Evolutionary conservation across 1,284 basidiomycete genomes (phyloP).

Genomic region (Cryptococcus wingfieldii): DNA sequence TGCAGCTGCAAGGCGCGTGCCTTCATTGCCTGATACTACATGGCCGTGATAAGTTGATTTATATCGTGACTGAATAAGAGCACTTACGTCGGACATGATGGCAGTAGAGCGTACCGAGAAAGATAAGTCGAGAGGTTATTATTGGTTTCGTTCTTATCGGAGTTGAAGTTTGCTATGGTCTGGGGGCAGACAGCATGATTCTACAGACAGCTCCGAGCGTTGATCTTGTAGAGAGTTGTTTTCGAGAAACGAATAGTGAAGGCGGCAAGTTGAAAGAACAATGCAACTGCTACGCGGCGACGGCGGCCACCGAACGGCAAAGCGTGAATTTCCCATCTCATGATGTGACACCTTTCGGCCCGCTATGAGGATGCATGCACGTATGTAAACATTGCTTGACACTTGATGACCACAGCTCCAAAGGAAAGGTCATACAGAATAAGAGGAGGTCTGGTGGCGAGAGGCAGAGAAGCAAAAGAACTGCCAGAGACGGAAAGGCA

Average conservation of each 20-base stretch:
- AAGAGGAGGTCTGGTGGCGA: background rate
- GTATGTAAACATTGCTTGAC: background rate
- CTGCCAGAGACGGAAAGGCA: background rate
- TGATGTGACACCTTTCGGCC: too few relatives aligned
- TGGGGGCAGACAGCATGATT: too few relatives aligned
- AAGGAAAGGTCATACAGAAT: too few relatives aligned
- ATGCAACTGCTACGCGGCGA: too few relatives aligned
- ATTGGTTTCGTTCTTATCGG: background rate
- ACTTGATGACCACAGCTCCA: too few relatives aligned
- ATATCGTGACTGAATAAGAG: background rate
- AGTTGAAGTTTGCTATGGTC: too few relatives aligned
- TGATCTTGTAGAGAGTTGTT: too few relatives aligned
- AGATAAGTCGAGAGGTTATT: background rate
- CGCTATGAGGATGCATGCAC: background rate
- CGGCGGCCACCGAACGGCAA: too few relatives aligned
- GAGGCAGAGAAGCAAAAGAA: background rate
- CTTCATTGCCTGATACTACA: conserved; percentile 39
- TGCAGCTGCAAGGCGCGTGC: conserved; percentile 36
- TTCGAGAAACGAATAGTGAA: too few relatives aligned
- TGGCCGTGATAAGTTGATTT: background rate
- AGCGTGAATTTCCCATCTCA: too few relatives aligned
- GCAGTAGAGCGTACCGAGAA: background rate
- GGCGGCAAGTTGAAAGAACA: too few relatives aligned
- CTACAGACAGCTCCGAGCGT: too few relatives aligned
- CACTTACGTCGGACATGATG: conserved; percentile 29